Evolutionary conservation across 129 eudicot species (phyloP), one percentile per base, ranked within the genome.

Genomic region (Lonicera japonica): DNA sequence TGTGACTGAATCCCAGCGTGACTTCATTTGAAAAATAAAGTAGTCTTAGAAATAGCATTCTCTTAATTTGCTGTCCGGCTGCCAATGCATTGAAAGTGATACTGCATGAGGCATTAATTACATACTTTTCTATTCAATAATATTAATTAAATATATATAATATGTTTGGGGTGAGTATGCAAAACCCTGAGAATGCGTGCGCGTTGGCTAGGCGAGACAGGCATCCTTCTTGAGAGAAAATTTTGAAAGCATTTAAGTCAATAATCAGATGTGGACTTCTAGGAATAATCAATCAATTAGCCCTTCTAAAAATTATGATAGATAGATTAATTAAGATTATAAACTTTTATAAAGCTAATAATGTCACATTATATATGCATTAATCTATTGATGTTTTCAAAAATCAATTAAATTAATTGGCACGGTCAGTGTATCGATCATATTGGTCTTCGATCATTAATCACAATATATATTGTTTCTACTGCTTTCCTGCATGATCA

Each of bases 201-300:
- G 76, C 51, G 75, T 64, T 51, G 68, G 80, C 23, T 58, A 25
- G 36, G 56, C 23, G 50, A 48, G 73, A 60, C 70, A 77, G 77
- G 69, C 81, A 65, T 70, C 58, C 68, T 50, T 58, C 54, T 76
- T 65, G 71, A 76, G 64, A 54, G 9, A 22, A 39, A 22, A 39
- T 65, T 65, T 56, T 70, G 68, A 57, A 61, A 77, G 77, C 82
- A 71, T 77, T 77, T 43, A 77, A 77, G 70, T 67, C 77, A 67
- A 77, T 12, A 56, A 60, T 60, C 51, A 62, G 57, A 41, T 21
- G 56, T 6, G 41, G 56, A 56, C 67, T 64, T 51, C 68, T 69
- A 19, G 80, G 75, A 56, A 69, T 64, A 63, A 57, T 69, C 67
- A 69, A 74, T 25, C 34, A 60, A 38, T 54, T 18, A 18, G n/a